These are phyloP conservation scores for Lotus japonicus DNA, from an alignment of 306 rosid species.

Conservation along the genomic window DNA sequence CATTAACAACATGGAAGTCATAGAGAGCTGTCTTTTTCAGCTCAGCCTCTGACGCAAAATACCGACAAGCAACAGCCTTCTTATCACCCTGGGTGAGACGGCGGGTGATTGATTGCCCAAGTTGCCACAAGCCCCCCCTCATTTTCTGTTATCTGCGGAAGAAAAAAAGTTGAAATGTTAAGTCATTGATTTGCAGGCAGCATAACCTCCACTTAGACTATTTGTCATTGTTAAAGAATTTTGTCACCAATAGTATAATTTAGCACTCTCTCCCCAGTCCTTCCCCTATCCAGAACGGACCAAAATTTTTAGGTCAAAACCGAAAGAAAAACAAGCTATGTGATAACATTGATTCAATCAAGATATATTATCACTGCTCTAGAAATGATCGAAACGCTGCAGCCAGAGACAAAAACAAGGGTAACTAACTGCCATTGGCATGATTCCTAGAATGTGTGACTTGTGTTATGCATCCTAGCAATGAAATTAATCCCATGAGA, in stretches of 20 bases:
- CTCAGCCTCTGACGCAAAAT: constrained; percentile 65
- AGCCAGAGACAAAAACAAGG: no score
- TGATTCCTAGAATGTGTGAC: no score
- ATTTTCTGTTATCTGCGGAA: constrained; percentile 26
- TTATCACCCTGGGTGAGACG: constrained; percentile 71
- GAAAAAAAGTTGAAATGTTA: background rate
- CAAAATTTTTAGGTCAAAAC: background rate
- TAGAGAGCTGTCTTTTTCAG: constrained; percentile 74
- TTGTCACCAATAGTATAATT: no score
- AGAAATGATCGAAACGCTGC: no score
- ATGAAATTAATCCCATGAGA: background rate
- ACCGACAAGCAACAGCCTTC: constrained; percentile 70
- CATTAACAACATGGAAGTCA: constrained; percentile 80
- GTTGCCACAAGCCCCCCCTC: constrained; percentile 78
- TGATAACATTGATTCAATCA: background rate
- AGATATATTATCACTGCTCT: background rate
- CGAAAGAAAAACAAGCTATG: background rate
- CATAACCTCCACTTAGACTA: no score
- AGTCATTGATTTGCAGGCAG: background rate
- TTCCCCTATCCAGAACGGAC: background rate
- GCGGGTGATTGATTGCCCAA: constrained; percentile 78
- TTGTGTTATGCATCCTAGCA: background rate
- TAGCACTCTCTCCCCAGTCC: background rate
- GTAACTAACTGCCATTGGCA: no score
- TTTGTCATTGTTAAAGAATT: no score